Evolutionary conservation across 768 basidiomycete genomes (phyloP).

Genomic region (Lactarius psammicola): DNA sequence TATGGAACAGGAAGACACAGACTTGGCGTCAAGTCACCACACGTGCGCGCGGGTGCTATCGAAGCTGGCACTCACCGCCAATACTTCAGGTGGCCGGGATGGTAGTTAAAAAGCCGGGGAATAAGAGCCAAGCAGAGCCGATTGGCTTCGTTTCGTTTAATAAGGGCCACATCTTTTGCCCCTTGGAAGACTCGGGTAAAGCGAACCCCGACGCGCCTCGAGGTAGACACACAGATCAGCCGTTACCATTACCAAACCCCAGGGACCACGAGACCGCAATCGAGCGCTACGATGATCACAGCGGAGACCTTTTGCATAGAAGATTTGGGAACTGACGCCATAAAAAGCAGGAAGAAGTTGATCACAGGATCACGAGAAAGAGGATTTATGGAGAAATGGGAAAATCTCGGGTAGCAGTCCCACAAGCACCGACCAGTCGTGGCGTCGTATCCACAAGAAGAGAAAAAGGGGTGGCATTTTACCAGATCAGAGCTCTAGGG

Average conservation of each 20-base stretch:
- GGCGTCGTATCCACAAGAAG: neutral
- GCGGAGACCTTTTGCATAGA: conserved; percentile 1
- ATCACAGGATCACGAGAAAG: conserved; percentile 2
- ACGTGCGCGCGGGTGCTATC: neutral
- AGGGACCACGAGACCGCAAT: neutral
- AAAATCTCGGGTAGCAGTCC: conserved; percentile 1
- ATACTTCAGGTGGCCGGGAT: conserved; percentile 1
- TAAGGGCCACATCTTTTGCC: neutral
- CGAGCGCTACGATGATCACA: neutral
- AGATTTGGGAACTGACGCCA: neutral
- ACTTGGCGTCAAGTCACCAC: neutral
- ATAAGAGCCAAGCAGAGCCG: conserved; percentile 4
- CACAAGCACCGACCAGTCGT: neutral
- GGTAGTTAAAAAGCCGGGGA: neutral
- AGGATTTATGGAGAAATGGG: neutral
- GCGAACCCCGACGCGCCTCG: conserved; percentile 9
- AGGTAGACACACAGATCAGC: conserved; percentile 1
- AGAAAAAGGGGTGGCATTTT: neutral
- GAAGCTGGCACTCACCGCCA: conserved; percentile 1
- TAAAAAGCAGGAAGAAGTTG: neutral
- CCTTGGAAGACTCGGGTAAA: neutral
- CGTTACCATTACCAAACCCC: neutral
- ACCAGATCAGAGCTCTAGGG: neutral
- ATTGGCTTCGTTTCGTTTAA: neutral
- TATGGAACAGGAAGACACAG: conserved; percentile 9